Conservation (phyloP, 2,329 filamentous ascomycete species). For the Colletotrichum sublineola region DNA sequence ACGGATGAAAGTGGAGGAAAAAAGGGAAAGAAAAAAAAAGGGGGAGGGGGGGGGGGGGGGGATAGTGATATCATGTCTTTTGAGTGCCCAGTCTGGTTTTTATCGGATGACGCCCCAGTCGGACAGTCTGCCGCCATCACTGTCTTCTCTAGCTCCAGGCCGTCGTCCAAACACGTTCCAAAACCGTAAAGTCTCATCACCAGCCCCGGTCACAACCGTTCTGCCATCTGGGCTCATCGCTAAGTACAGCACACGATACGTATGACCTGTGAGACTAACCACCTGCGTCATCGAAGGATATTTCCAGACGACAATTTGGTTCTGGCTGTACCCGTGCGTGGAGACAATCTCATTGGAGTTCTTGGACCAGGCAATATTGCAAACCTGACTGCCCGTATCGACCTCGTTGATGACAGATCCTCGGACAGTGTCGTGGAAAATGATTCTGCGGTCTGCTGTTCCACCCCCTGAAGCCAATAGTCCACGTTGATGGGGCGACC, state of each 20-base stretch:
- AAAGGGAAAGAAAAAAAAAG: not conserved
- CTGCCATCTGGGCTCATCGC: slow-evolving; percentile 98
- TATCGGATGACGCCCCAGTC: slow-evolving; percentile 88
- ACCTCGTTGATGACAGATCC: slow-evolving; percentile 86
- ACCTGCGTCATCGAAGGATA: slow-evolving; percentile 99
- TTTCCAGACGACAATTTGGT: slow-evolving; percentile 99
- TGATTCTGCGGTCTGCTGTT: slow-evolving; percentile 95
- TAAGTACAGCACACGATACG: slow-evolving; percentile 94
- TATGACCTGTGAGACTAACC: slow-evolving; percentile 94
- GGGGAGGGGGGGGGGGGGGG: not conserved
- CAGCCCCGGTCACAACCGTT: slow-evolving; percentile 93
- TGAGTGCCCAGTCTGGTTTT: slow-evolving; percentile 39
- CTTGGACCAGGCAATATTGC: slow-evolving; percentile 96
- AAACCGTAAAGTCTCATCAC: slow-evolving; percentile 95
- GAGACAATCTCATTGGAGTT: slow-evolving; percentile 98
- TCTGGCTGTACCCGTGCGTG: slow-evolving; percentile 97
- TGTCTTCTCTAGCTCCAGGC: slow-evolving; percentile 77
- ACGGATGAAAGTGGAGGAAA: slow-evolving; percentile 3
- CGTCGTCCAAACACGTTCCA: slow-evolving; percentile 96
- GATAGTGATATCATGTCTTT: slow-evolving; percentile 8
- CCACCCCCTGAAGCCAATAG: slow-evolving; percentile 96
- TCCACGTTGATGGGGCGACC: slow-evolving; percentile 96
- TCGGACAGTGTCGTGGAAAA: slow-evolving; percentile 97
- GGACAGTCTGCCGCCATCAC: slow-evolving; percentile 74
- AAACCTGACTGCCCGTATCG: slow-evolving; percentile 98